Percentiles rank a stretch among this genome's conserved stretches.
phyloP scores from a whole-genome alignment of 208 protist genomes.

The Crithidia fasciculata region DNA sequence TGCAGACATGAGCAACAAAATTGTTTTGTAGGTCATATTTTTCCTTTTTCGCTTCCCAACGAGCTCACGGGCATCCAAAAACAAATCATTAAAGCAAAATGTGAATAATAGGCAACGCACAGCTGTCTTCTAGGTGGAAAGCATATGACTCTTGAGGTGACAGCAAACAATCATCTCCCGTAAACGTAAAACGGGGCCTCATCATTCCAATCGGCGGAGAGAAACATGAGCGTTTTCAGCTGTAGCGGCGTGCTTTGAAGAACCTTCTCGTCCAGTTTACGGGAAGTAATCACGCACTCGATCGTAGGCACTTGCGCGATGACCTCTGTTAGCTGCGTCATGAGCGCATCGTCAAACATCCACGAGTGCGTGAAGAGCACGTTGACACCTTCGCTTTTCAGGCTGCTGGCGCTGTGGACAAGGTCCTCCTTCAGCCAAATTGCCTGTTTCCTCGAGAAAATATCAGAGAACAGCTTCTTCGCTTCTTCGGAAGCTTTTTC shows the following conservation, averaged over 20 bases:
- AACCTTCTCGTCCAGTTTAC: slow-evolving; percentile 60
- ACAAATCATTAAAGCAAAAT: no score
- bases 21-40: no score
- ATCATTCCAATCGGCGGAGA: slow-evolving; percentile 81
- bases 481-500: slow-evolving; percentile 52
- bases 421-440: slow-evolving; percentile 77
- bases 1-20: no score
- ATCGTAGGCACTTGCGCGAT: slow-evolving; percentile 61
- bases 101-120: no score
- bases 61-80: no score
- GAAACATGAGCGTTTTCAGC: slow-evolving; percentile 53
- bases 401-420: slow-evolving; percentile 46
- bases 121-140: no score
- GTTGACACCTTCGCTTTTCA: slow-evolving; percentile 67
- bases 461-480: slow-evolving; percentile 51
- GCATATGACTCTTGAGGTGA: neutral
- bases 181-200: slow-evolving; percentile 85
- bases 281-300: slow-evolving; percentile 78
- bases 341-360: slow-evolving; percentile 87
- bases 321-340: slow-evolving; percentile 65
- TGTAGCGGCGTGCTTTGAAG: slow-evolving; percentile 39
- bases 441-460: slow-evolving; percentile 64
- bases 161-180: slow-evolving; percentile 1
- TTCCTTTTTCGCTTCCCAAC: no score
- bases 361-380: slow-evolving; percentile 83